phyloP scores from a whole-genome alignment of 2,329 filamentous ascomycete species.

The Xylaria sp. region DNA sequence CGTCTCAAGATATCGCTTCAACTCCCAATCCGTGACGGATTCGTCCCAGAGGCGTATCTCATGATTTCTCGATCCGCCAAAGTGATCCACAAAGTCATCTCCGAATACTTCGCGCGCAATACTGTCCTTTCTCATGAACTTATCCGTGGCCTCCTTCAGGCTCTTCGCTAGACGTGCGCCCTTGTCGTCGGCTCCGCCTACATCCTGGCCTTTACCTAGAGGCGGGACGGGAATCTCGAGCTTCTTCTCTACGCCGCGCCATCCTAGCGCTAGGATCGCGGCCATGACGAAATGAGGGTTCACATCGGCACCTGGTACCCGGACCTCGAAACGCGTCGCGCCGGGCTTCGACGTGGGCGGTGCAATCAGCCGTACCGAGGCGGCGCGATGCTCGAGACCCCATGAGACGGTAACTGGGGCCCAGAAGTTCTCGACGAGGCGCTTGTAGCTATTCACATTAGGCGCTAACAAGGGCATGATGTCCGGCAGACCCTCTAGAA shows the following conservation, averaged over 20 bases:
- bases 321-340: constrained; percentile 90
- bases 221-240: constrained; percentile 84
- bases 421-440: constrained; percentile 99
- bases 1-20: constrained; percentile 82
- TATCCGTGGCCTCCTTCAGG: constrained; percentile 82
- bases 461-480: constrained; percentile 96
- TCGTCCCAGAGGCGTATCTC: constrained; percentile 93
- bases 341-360: constrained; percentile 86
- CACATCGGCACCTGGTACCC: constrained; percentile 92
- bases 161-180: constrained; percentile 84
- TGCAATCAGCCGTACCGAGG: constrained; percentile 87
- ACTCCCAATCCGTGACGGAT: constrained; percentile 94
- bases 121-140: constrained; percentile 81
- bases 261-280: constrained; percentile 87
- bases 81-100: constrained; percentile 96
- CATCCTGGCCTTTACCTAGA: constrained; percentile 83
- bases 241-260: constrained; percentile 92
- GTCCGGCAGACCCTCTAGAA: constrained; percentile 88
- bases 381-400: constrained; percentile 94
- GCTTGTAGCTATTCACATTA: constrained; percentile 97
- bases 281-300: constrained; percentile 90
- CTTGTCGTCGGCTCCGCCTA: constrained; percentile 75
- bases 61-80: constrained; percentile 89
- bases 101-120: constrained; percentile 94
- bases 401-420: constrained; percentile 97